Evolutionary conservation across 2,329 filamentous ascomycete species (phyloP), one percentile per base, ranked within the genome.

Genomic region (Rachicladosporium sp.): DNA sequence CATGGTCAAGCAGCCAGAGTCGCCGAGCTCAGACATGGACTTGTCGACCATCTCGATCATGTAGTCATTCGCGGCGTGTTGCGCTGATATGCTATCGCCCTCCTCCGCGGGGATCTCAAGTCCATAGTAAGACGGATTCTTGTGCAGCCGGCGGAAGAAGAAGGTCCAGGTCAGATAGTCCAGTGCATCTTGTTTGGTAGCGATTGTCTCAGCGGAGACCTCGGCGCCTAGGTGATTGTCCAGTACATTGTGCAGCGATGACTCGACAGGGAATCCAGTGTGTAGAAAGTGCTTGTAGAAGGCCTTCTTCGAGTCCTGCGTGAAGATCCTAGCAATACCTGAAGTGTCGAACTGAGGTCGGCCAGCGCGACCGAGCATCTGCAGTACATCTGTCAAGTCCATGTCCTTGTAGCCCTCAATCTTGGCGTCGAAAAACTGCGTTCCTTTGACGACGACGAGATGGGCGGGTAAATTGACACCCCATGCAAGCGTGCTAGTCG

Each of bases 251-350:
- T 98, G 91, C 31, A 98, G 70, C 0, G 88, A 93, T 0, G 88
- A 95, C 60, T 98, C 91, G 8, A 98, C 91, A 0, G 91, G 93
- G 59, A 98, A 98, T 1, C 91, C 93, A 0, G 89, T 96, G 57
- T 98, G 91, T 40, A 98, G 65, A 66, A 98, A 98, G 64, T 98
- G 91, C 67, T 98, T 98, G 66, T 98, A 98, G 62, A 98, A 98
- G 43, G 93, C 86, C 64, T 98, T 98, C 70, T 96, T 98, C 2
- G 89, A 70, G 53, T 96, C 88, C 54, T 98, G 88, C 0, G 91
- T 98, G 57, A 98, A 94, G 56, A 98, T 98, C 23, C 89, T 80
- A 7, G 91, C 93, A 42, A 98, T 93, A 49, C 93, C 91, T 0
- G 88, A 93, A 39, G 80, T 83, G 61, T 98, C 91, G 58, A 98